Evolutionary conservation across 106 monocot species (phyloP).

Genomic region (Vanilla planifolia): DNA sequence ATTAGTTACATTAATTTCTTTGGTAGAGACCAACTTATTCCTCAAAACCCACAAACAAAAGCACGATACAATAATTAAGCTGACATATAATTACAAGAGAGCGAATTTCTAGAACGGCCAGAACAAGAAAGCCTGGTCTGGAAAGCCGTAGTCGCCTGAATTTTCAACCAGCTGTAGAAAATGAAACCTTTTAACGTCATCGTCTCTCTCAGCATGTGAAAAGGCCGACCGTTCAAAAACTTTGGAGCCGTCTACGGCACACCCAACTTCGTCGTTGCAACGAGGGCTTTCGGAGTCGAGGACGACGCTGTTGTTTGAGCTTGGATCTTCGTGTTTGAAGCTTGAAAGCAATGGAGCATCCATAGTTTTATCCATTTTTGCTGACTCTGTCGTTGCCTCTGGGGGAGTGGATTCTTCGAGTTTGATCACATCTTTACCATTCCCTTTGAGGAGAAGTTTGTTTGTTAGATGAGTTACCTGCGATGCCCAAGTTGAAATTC

Average conservation of each 20-base stretch:
- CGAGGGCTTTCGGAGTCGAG: slow-evolving; percentile 23
- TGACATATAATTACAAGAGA: not conserved
- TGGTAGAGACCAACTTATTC: not conserved
- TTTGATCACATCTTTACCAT: not conserved
- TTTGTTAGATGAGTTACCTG: slow-evolving; percentile 25
- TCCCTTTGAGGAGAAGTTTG: slow-evolving; percentile 23
- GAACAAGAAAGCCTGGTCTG: slow-evolving; percentile 31
- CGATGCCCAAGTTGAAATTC: not conserved
- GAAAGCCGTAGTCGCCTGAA: slow-evolving; percentile 12
- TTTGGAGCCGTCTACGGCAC: slow-evolving; percentile 14
- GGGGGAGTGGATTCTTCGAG: not conserved
- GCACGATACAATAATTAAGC: not conserved
- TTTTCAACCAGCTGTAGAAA: slow-evolving; percentile 20
- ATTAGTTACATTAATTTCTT: not conserved
- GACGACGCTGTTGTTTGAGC: slow-evolving; percentile 23
- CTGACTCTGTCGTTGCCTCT: not conserved
- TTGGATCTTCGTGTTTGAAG: slow-evolving; percentile 31
- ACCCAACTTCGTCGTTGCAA: not conserved
- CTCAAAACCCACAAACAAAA: not conserved
- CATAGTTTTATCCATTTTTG: not conserved
- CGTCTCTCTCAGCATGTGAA: slow-evolving; percentile 20
- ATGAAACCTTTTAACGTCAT: slow-evolving; percentile 15
- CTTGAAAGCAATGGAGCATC: not conserved
- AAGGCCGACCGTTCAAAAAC: slow-evolving; percentile 27
- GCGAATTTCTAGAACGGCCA: slow-evolving; percentile 19